Percentiles rank a stretch among this genome's conserved stretches.
These are phyloP conservation scores for Clarkia xantiana DNA, from an alignment of 345 rosid species.

Conservation along the genomic window DNA sequence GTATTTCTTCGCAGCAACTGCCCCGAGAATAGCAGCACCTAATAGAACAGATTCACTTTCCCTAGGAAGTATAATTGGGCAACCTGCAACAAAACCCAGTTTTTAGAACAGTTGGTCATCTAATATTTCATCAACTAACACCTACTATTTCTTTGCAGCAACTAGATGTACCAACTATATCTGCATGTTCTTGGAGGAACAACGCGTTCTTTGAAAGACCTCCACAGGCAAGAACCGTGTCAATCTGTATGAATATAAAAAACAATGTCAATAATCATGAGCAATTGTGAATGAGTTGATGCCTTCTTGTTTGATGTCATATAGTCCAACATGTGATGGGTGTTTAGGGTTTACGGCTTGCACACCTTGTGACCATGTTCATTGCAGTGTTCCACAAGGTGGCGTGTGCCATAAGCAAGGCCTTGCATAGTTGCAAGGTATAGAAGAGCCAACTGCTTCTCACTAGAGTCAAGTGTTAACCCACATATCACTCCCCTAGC, in stretches of 20 bases:
- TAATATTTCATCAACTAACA: no score
- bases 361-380: constrained; percentile 79
- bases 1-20: constrained; percentile 66
- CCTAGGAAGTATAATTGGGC: constrained; percentile 74
- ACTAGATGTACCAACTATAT: constrained; percentile 45
- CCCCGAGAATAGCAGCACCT: constrained; percentile 93
- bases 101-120: no score
- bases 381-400: constrained; percentile 85
- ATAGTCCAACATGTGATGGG: no score
- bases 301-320: no score
- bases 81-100: constrained; percentile 32
- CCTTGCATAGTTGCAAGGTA: constrained; percentile 75
- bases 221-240: constrained; percentile 78
- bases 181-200: constrained; percentile 81
- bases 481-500: constrained; percentile 75
- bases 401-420: constrained; percentile 91
- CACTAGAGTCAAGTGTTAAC: constrained; percentile 72
- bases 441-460: constrained; percentile 67
- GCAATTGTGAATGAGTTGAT: no score
- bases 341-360: neutral
- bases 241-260: constrained; percentile 36
- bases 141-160: no score
- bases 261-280: no score
- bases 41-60: constrained; percentile 80
- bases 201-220: constrained; percentile 65